Conservation (phyloP, 2,329 filamentous ascomycete genomes). For the Coniochaeta ligniaria region DNA sequence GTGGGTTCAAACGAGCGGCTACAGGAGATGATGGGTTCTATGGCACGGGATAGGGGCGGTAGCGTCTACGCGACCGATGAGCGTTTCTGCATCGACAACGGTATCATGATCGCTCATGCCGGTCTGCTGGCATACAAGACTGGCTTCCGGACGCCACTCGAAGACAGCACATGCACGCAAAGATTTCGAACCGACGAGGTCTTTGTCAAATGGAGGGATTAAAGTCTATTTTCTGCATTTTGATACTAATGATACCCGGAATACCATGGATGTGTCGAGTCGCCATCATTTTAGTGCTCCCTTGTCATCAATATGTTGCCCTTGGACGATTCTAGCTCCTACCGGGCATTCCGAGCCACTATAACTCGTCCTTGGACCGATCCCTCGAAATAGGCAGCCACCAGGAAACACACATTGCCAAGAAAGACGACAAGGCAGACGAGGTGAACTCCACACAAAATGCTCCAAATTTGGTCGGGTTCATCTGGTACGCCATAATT, state of each 20-base stretch:
- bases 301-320: background rate
- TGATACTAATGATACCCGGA: background rate
- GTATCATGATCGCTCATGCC: constrained; percentile 99
- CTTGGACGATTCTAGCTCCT: background rate
- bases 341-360: background rate
- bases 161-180: constrained; percentile 80
- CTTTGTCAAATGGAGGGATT: constrained; percentile 70
- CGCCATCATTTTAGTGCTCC: background rate
- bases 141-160: constrained; percentile 68
- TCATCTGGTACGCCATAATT: background rate
- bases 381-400: background rate
- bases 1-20: constrained; percentile 92
- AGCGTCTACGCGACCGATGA: constrained; percentile 94
- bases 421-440: background rate
- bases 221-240: constrained; percentile 7
- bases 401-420: background rate
- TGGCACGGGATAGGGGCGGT: constrained; percentile 83
- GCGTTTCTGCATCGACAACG: constrained; percentile 97
- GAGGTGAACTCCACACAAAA: background rate
- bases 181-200: constrained; percentile 79
- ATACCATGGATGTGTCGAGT: background rate
- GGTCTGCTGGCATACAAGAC: constrained; percentile 79
- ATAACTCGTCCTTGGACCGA: background rate
- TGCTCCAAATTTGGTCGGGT: background rate
- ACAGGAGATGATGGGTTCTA: constrained; percentile 97